Conservation (phyloP, 352 stramenopile genomes). For the Phytophthora quininea region DNA sequence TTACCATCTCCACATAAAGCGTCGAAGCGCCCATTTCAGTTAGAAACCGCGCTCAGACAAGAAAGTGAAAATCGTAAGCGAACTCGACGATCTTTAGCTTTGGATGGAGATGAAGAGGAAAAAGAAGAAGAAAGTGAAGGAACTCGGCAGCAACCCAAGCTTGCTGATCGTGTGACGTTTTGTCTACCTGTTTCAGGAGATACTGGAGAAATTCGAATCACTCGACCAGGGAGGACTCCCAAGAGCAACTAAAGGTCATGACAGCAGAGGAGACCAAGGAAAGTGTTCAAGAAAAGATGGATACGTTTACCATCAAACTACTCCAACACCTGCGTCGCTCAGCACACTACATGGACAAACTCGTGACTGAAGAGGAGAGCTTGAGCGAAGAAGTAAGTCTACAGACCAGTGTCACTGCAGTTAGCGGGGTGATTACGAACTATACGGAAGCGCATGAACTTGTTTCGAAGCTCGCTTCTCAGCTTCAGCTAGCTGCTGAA, state of each 20-base stretch:
- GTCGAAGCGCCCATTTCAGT: conserved; percentile 40
- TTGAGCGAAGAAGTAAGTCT: conserved; percentile 51
- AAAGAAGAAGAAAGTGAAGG: conserved; percentile 21
- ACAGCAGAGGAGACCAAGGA: conserved; percentile 30
- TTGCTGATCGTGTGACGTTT: conserved; percentile 63
- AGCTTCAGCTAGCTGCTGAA: conserved; percentile 46
- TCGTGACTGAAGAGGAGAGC: conserved; percentile 55
- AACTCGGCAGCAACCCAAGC: conserved; percentile 34
- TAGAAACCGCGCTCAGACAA: conserved; percentile 27
- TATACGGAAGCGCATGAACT: conserved; percentile 47
- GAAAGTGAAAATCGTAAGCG: conserved; percentile 49
- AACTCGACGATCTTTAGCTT: conserved; percentile 43
- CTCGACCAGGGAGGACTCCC: conserved; percentile 59
- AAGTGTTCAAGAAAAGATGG: conserved; percentile 48
- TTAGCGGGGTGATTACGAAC: conserved; percentile 40
- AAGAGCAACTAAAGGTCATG: conserved; percentile 30
- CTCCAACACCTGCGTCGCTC: conserved; percentile 68
- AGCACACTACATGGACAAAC: conserved; percentile 67
- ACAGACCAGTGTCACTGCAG: conserved; percentile 30
- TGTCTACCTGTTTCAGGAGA: conserved; percentile 40
- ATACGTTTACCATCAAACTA: conserved; percentile 57
- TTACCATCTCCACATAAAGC: conserved; percentile 40
- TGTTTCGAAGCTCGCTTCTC: conserved; percentile 38
- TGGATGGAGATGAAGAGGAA: conserved; percentile 27
- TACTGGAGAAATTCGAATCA: conserved; percentile 45